phyloP scores from a whole-genome alignment of 805 yeast species.

The Barnettozyma californica region DNA sequence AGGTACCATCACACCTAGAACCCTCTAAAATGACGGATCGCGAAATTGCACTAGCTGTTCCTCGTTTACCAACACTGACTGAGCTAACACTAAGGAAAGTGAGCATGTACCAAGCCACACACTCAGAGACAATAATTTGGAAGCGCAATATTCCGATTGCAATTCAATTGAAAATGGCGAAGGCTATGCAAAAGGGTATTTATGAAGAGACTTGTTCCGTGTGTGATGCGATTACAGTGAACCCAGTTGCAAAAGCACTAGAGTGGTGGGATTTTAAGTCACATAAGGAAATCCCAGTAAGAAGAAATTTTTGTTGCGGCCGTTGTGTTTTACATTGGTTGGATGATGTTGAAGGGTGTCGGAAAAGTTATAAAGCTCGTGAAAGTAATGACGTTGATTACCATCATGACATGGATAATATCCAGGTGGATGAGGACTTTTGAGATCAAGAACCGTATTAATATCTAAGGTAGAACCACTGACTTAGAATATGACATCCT shows the following conservation, averaged over 20 bases:
- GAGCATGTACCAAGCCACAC: slow-evolving; percentile 47
- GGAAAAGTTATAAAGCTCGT: neutral
- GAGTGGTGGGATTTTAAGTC: slow-evolving; percentile 66
- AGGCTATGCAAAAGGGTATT: slow-evolving; percentile 48
- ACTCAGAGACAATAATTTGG: slow-evolving; percentile 52
- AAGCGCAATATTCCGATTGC: slow-evolving; percentile 40
- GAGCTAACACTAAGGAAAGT: slow-evolving; percentile 44
- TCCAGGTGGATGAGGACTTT: neutral
- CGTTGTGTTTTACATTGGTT: slow-evolving; percentile 37
- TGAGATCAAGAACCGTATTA: neutral
- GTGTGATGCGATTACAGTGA: slow-evolving; percentile 44
- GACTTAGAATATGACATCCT: neutral
- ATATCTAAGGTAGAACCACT: no score
- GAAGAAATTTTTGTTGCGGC: slow-evolving; percentile 51
- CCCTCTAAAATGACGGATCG: slow-evolving; percentile 13
- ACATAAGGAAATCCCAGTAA: slow-evolving; percentile 45
- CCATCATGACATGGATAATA: neutral
- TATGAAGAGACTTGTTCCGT: slow-evolving; percentile 48
- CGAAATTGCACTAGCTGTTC: slow-evolving; percentile 16
- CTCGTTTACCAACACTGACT: slow-evolving; percentile 40
- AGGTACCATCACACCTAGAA: neutral
- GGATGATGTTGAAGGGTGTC: slow-evolving; percentile 15
- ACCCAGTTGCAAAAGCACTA: slow-evolving; percentile 51
- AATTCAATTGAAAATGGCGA: slow-evolving; percentile 41
- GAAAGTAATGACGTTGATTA: neutral